phyloP scores from a whole-genome alignment of 2,329 filamentous ascomycete genomes.

The Sphaceloma murrayae region DNA sequence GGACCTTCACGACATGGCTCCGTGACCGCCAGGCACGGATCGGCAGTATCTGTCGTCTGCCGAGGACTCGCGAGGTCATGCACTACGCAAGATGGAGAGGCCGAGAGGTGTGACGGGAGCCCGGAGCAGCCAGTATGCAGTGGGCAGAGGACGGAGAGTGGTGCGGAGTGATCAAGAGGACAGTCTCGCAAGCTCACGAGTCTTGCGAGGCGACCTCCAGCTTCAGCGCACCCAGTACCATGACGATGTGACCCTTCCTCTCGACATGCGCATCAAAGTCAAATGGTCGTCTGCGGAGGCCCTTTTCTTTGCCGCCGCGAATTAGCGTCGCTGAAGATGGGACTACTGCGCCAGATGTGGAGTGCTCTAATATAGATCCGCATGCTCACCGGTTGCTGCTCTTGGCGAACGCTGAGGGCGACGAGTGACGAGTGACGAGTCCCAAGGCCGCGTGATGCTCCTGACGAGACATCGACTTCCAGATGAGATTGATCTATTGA shows the following conservation, averaged over 20 bases:
- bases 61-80: too few relatives aligned
- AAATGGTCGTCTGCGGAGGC: constrained; percentile 6
- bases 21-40: constrained; percentile 11
- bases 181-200: too few relatives aligned
- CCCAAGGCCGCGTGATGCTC: too few relatives aligned
- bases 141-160: too few relatives aligned
- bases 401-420: constrained; percentile 8
- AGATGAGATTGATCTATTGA: too few relatives aligned
- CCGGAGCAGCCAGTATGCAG: too few relatives aligned
- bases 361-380: constrained; percentile 8
- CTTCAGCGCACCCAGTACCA: background rate
- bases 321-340: background rate
- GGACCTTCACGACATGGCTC: constrained; percentile 7
- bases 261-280: background rate
- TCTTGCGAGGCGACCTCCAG: too few relatives aligned
- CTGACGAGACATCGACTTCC: too few relatives aligned
- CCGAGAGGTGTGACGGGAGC: too few relatives aligned
- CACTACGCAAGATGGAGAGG: too few relatives aligned
- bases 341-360: constrained; percentile 7
- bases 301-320: constrained; percentile 11
- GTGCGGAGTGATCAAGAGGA: too few relatives aligned
- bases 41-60: constrained; percentile 2
- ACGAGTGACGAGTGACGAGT: background rate
- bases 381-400: constrained; percentile 9
- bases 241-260: constrained; percentile 2